A percentile compares a stretch with the other conserved stretches of the same genome.
Conservation (phyloP, 768 basidiomycete species). For the Lyophyllum decastes region DNA sequence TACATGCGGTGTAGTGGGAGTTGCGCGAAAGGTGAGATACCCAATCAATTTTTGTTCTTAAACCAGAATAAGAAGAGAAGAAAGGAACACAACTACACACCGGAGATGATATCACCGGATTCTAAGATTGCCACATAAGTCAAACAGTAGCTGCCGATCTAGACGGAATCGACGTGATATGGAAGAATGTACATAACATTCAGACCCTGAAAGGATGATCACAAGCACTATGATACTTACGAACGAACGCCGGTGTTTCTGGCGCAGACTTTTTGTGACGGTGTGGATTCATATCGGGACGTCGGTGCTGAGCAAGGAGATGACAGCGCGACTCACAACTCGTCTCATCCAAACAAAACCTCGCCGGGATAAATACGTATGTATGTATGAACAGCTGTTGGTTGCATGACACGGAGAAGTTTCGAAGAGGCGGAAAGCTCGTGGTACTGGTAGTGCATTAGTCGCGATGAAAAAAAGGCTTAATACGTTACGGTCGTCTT, state of each 20-base stretch:
- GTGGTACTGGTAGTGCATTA: neutral
- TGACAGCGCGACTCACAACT: too few species aligned
- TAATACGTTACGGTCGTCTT: neutral
- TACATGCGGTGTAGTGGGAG: conserved; percentile 8
- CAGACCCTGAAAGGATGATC: neutral
- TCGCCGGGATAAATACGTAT: neutral
- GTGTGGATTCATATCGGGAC: too few species aligned
- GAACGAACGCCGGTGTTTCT: too few species aligned
- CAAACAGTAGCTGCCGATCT: neutral
- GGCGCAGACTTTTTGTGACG: too few species aligned
- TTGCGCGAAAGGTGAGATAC: conserved; percentile 1
- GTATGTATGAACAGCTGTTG: neutral
- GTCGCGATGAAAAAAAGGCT: neutral
- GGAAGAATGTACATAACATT: neutral
- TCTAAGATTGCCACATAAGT: conserved; percentile 1
- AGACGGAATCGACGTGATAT: neutral
- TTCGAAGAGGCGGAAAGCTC: neutral
- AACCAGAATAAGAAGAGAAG: conserved; percentile 9
- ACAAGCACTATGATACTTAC: neutral
- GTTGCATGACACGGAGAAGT: neutral
- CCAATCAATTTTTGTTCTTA: conserved; percentile 11
- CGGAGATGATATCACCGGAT: conserved; percentile 15
- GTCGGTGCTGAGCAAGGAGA: too few species aligned
- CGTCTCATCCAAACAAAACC: too few species aligned
- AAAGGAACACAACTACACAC: neutral